These are phyloP conservation scores for Fusarium subtropicale DNA, from an alignment of 2,329 filamentous ascomycete genomes.

Conservation along the genomic window DNA sequence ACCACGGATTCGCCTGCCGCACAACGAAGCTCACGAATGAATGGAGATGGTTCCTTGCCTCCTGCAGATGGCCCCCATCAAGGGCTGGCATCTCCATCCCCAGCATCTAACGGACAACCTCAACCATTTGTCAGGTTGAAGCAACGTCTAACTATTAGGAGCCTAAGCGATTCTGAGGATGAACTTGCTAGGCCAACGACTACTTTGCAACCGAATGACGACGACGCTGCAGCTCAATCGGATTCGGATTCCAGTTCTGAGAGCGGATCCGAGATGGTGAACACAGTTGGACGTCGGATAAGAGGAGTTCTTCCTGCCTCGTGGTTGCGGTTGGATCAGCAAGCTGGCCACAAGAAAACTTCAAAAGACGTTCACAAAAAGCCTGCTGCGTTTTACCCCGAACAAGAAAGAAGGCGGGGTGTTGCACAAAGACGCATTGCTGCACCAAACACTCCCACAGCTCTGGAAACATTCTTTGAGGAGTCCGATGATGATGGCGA, in stretches of 20 bases:
- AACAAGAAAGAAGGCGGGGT: conserved; percentile 58
- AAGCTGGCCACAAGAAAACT: conserved; percentile 51
- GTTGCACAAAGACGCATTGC: conserved; percentile 60
- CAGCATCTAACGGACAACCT: background rate
- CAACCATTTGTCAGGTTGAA: conserved; percentile 8
- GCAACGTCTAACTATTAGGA: conserved; percentile 15
- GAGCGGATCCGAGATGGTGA: conserved; percentile 57
- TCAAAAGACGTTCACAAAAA: conserved; percentile 47
- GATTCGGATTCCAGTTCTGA: conserved; percentile 54
- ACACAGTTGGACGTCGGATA: conserved; percentile 60
- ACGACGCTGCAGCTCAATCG: conserved; percentile 41
- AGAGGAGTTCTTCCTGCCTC: conserved; percentile 74
- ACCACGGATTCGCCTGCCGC: conserved; percentile 39
- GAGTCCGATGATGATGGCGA: conserved; percentile 59
- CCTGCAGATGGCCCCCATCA: background rate
- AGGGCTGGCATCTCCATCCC: background rate
- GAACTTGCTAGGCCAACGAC: conserved; percentile 26
- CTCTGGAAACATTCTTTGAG: conserved; percentile 57
- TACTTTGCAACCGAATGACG: conserved; percentile 2
- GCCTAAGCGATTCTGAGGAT: conserved; percentile 45
- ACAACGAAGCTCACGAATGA: conserved; percentile 39
- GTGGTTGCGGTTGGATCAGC: conserved; percentile 71
- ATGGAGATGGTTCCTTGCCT: conserved; percentile 8
- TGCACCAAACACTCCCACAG: conserved; percentile 44
- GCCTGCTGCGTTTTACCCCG: conserved; percentile 51